Percentiles rank a stretch among this genome's conserved stretches.
Conservation (phyloP, 345 rosid genomes). For the Populus ilicifolia region DNA sequence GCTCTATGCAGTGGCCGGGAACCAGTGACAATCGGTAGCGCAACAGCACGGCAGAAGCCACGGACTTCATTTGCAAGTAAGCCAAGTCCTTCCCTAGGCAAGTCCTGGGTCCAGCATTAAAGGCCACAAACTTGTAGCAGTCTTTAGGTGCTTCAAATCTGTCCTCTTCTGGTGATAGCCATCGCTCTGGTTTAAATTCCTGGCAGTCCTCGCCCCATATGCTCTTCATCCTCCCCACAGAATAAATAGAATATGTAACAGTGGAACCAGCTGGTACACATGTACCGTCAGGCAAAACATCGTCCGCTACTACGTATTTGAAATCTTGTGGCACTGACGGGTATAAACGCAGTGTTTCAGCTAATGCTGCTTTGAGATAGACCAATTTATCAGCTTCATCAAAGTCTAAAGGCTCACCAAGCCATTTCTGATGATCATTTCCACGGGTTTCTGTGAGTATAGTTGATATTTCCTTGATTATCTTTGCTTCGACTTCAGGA, state of each 20-base stretch:
- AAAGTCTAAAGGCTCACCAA: constrained; percentile 61
- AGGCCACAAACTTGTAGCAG: constrained; percentile 77
- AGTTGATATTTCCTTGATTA: constrained; percentile 53
- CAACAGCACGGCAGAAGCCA: constrained; percentile 76
- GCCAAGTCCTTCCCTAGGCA: constrained; percentile 94
- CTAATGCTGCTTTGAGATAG: constrained; percentile 80
- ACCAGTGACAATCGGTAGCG: constrained; percentile 64
- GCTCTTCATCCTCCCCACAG: constrained; percentile 81
- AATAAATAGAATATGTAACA: constrained; percentile 79
- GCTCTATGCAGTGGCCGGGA: constrained; percentile 80
- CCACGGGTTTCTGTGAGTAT: constrained; percentile 71
- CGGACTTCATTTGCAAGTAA: constrained; percentile 84
- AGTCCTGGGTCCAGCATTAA: constrained; percentile 90
- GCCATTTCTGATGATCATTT: constrained; percentile 49
- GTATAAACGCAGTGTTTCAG: constrained; percentile 84
- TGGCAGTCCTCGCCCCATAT: constrained; percentile 90
- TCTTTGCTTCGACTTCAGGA: constrained; percentile 55
- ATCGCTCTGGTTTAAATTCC: constrained; percentile 77
- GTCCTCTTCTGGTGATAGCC: constrained; percentile 59
- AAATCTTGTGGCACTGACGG: constrained; percentile 89
- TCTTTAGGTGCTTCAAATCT: constrained; percentile 69
- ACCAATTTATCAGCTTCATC: constrained; percentile 73
- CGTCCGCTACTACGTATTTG: constrained; percentile 70
- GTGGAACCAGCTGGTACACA: constrained; percentile 78
- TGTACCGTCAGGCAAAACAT: constrained; percentile 73